phyloP scores from a whole-genome alignment of 345 rosid genomes.

The Euclidium syriacum region DNA sequence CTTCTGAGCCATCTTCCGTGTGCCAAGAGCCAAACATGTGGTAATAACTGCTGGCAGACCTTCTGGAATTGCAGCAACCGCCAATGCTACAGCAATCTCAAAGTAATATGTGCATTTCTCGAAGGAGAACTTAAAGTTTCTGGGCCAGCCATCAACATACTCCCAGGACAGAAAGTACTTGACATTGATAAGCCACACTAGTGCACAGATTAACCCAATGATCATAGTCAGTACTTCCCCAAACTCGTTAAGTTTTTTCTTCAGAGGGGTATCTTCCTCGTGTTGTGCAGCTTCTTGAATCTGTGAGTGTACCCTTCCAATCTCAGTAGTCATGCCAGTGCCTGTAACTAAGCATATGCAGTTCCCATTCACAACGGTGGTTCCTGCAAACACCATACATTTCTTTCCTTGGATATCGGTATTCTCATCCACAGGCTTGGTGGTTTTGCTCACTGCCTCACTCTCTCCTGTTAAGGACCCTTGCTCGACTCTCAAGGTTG shows the following conservation, averaged over 20 bases:
- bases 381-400: slow-evolving; percentile 86
- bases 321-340: slow-evolving; percentile 83
- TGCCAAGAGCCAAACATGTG: slow-evolving; percentile 91
- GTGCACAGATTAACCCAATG: slow-evolving; percentile 70
- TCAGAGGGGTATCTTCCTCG: slow-evolving; percentile 90
- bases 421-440: slow-evolving; percentile 53
- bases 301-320: slow-evolving; percentile 90
- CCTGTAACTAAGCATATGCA: slow-evolving; percentile 72
- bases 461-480: slow-evolving; percentile 94
- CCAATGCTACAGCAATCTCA: slow-evolving; percentile 94
- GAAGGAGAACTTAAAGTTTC: slow-evolving; percentile 79
- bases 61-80: slow-evolving; percentile 98
- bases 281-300: slow-evolving; percentile 81
- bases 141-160: slow-evolving; percentile 85
- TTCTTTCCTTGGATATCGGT: slow-evolving; percentile 85
- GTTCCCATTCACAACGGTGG: slow-evolving; percentile 83
- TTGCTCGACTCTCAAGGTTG: slow-evolving; percentile 68
- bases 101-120: slow-evolving; percentile 98
- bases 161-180: slow-evolving; percentile 94
- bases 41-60: slow-evolving; percentile 97
- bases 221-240: slow-evolving; percentile 79
- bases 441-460: slow-evolving; percentile 82
- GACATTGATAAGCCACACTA: slow-evolving; percentile 93
- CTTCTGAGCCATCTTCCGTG: slow-evolving; percentile 97
- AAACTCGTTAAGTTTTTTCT: slow-evolving; percentile 88